Evolutionary conservation across 345 rosid genomes (phyloP).

Genomic region (Abelmoschus esculentus): DNA sequence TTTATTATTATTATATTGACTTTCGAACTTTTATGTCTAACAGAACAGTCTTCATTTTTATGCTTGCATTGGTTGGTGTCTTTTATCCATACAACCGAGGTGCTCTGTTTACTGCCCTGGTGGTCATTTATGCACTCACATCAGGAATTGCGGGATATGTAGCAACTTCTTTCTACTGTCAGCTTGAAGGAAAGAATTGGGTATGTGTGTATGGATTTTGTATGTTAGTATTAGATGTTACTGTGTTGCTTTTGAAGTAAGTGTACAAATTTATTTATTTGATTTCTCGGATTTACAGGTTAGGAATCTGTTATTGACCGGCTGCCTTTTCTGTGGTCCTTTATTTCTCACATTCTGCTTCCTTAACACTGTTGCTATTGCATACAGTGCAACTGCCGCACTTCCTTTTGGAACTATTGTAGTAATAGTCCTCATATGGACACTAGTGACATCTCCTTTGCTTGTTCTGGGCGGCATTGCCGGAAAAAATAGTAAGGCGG

Average conservation of each 20-base stretch:
- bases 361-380: conserved; percentile 44
- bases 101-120: not conserved
- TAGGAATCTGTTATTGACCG: conserved; percentile 67
- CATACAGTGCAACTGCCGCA: conserved; percentile 47
- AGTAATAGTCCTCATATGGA: conserved; percentile 47
- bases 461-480: conserved; percentile 48
- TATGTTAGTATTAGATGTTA: not conserved
- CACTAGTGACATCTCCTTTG: conserved; percentile 40
- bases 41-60: conserved; percentile 71
- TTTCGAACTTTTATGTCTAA: not conserved
- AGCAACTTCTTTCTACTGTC: not conserved
- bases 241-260: not conserved
- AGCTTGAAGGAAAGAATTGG: conserved; percentile 28
- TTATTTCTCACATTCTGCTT: conserved; percentile 44
- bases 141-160: not conserved
- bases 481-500: conserved; percentile 46
- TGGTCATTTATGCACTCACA: not conserved
- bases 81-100: not conserved
- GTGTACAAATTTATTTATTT: not conserved
- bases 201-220: conserved; percentile 23
- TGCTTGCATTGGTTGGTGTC: conserved; percentile 36
- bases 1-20: not conserved
- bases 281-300: conserved; percentile 35
- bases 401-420: conserved; percentile 46
- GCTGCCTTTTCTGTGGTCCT: conserved; percentile 84